These are phyloP conservation scores for Didymella segeticola DNA, from an alignment of 2,329 filamentous ascomycete genomes.

Conservation along the genomic window DNA sequence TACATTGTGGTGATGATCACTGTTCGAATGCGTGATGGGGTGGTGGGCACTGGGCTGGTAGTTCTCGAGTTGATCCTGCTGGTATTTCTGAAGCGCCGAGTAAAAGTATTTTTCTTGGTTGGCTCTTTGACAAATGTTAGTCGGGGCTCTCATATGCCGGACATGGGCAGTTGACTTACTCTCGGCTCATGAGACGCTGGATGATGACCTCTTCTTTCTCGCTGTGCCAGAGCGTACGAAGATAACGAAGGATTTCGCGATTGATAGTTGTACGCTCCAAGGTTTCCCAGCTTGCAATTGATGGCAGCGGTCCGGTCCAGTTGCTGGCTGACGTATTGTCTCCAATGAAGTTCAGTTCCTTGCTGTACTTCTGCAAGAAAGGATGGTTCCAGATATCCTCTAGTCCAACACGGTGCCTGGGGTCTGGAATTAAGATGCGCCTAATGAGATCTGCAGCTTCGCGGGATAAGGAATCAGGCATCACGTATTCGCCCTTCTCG, in stretches of 20 bases:
- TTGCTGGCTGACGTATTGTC: constrained; percentile 59
- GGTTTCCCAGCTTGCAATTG: constrained; percentile 68
- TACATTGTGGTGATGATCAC: constrained; percentile 74
- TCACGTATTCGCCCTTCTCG: constrained; percentile 57
- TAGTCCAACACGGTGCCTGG: constrained; percentile 79
- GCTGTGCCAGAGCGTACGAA: constrained; percentile 91
- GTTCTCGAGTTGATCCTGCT: constrained; percentile 84
- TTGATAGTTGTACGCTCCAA: constrained; percentile 74
- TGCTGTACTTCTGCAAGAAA: constrained; percentile 81
- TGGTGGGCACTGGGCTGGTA: constrained; percentile 72
- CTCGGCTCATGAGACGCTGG: constrained; percentile 64
- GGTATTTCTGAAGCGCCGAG: constrained; percentile 79
- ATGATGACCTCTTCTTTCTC: constrained; percentile 76
- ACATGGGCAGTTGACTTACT: constrained; percentile 40
- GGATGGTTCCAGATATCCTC: constrained; percentile 85
- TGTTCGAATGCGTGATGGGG: constrained; percentile 77
- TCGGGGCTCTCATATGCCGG: neutral
- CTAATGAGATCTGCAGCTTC: constrained; percentile 81
- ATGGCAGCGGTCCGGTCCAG: constrained; percentile 62
- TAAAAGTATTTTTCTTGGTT: constrained; percentile 97
- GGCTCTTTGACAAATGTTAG: constrained; percentile 57
- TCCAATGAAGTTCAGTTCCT: constrained; percentile 71
- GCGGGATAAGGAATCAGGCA: constrained; percentile 60
- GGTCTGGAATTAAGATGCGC: constrained; percentile 79
- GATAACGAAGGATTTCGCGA: constrained; percentile 79